A percentile compares a stretch with the other conserved stretches of the same genome.
Conservation (phyloP, 2,329 filamentous ascomycete species). For the Botryotinia narcissicola region DNA sequence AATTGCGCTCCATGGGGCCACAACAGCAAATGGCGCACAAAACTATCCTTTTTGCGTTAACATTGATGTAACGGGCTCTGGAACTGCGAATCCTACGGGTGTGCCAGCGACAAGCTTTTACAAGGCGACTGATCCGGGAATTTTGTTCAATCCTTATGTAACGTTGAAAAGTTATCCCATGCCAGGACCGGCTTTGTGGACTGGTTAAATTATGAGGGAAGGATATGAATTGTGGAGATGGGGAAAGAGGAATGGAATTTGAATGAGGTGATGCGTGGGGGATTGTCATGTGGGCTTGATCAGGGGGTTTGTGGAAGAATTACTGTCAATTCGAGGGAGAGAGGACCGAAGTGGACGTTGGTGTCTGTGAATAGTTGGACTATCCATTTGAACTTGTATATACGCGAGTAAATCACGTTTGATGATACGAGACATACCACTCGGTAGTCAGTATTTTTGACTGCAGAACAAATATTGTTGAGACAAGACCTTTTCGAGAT, state of each 20-base stretch:
- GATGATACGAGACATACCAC: background rate
- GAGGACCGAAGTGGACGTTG: background rate
- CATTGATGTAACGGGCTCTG: slow-evolving; percentile 46
- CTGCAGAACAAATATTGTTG: too few species aligned
- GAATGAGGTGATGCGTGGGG: too few species aligned
- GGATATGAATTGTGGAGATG: background rate
- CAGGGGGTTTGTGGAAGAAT: too few species aligned
- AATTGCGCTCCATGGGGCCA: slow-evolving; percentile 30
- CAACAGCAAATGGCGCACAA: slow-evolving; percentile 45
- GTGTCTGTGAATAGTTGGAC: background rate
- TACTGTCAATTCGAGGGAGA: too few species aligned
- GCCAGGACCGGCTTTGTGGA: slow-evolving; percentile 12
- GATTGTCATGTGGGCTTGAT: rapidly evolving
- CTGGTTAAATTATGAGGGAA: background rate
- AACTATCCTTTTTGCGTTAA: slow-evolving; percentile 51
- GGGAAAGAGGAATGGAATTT: too few species aligned
- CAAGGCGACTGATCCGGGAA: slow-evolving; percentile 43
- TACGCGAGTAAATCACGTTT: background rate
- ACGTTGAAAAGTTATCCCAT: slow-evolving; percentile 32
- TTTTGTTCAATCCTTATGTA: slow-evolving; percentile 42
- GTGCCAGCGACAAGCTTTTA: slow-evolving; percentile 43
- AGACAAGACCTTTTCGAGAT: too few species aligned
- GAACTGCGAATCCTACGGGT: slow-evolving; percentile 41
- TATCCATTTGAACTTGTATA: background rate
- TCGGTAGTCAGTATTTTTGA: background rate